Evolutionary conservation across 2,329 filamentous ascomycete species (phyloP).

Genomic region (Alternaria metachromatica): DNA sequence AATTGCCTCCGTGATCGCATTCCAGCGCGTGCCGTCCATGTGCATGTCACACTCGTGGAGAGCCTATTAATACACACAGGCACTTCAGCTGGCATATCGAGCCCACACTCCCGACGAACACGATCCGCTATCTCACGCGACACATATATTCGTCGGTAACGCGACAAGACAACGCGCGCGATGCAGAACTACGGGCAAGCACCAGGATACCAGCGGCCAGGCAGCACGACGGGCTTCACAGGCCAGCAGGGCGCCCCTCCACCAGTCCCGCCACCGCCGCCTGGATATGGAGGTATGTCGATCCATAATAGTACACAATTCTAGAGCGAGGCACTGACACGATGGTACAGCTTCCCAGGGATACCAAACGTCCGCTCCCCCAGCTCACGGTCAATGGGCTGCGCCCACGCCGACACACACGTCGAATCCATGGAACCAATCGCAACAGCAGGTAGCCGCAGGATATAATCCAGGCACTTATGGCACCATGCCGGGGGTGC

Average conservation of each 20-base stretch:
- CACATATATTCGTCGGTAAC: background rate
- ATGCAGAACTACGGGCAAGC: slow-evolving; percentile 46
- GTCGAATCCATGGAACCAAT: slow-evolving; percentile 34
- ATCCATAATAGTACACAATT: background rate
- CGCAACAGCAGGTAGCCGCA: slow-evolving; percentile 26
- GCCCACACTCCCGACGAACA: background rate
- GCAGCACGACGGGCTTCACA: slow-evolving; percentile 38
- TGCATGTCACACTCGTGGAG: slow-evolving; percentile 11
- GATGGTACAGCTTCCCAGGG: slow-evolving; percentile 20
- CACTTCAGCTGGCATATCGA: slow-evolving; percentile 15
- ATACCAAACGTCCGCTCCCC: slow-evolving; percentile 33
- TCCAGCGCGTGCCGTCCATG: slow-evolving; percentile 17
- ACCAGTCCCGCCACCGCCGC: slow-evolving; percentile 28
- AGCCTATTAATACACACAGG: slow-evolving; percentile 23
- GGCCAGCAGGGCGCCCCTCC: slow-evolving; percentile 25
- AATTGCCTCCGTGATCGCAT: slow-evolving; percentile 10
- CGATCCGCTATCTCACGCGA: background rate
- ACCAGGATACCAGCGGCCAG: slow-evolving; percentile 39
- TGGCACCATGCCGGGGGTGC: slow-evolving; percentile 39
- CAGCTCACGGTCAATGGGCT: slow-evolving; percentile 41
- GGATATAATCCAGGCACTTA: slow-evolving; percentile 45
- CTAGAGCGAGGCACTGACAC: slow-evolving; percentile 6
- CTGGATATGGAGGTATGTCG: slow-evolving; percentile 39
- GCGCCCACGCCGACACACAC: slow-evolving; percentile 28
- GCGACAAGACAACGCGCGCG: background rate